phyloP scores from a whole-genome alignment of 2,329 filamentous ascomycete species.

The Neofusicoccum parvum region DNA sequence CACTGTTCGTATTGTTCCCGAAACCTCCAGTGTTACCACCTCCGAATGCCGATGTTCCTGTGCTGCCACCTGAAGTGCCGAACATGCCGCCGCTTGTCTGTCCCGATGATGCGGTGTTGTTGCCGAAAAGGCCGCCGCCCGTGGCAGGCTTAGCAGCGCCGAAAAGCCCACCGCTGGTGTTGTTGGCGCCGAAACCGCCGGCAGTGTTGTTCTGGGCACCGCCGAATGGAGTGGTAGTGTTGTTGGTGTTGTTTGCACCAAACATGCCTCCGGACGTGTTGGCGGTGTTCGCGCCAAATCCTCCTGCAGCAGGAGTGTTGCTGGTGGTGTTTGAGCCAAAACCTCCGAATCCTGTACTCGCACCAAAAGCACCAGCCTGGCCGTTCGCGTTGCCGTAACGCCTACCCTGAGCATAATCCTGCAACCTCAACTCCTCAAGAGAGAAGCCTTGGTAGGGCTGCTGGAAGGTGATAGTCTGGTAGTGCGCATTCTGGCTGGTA shows the following conservation, averaged over 20 bases:
- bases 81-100: constrained; percentile 34
- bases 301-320: constrained; percentile 33
- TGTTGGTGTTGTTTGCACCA: constrained; percentile 40
- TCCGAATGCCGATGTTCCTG: constrained; percentile 20
- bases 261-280: constrained; percentile 49
- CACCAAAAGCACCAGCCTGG: constrained; percentile 79
- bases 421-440: constrained; percentile 67
- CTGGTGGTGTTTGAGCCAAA: constrained; percentile 47
- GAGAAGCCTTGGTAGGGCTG: constrained; percentile 87
- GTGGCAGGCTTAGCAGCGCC: constrained; percentile 32
- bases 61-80: constrained; percentile 29
- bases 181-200: constrained; percentile 36
- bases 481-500: constrained; percentile 59
- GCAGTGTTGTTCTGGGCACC: constrained; percentile 25
- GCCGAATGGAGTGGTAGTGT: constrained; percentile 27
- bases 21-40: constrained; percentile 41
- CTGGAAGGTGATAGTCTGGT: constrained; percentile 79
- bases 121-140: constrained; percentile 30
- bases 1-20: constrained; percentile 35
- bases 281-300: constrained; percentile 50
- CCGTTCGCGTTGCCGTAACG: constrained; percentile 81
- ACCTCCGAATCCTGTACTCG: constrained; percentile 59
- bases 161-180: constrained; percentile 31
- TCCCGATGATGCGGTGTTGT: constrained; percentile 27
- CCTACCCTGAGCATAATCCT: constrained; percentile 85